A percentile compares a stretch with the other conserved stretches of the same genome.
Evolutionary conservation across 2,329 filamentous ascomycete genomes (phyloP).

Genomic region (Ceratocystis alfenasii): DNA sequence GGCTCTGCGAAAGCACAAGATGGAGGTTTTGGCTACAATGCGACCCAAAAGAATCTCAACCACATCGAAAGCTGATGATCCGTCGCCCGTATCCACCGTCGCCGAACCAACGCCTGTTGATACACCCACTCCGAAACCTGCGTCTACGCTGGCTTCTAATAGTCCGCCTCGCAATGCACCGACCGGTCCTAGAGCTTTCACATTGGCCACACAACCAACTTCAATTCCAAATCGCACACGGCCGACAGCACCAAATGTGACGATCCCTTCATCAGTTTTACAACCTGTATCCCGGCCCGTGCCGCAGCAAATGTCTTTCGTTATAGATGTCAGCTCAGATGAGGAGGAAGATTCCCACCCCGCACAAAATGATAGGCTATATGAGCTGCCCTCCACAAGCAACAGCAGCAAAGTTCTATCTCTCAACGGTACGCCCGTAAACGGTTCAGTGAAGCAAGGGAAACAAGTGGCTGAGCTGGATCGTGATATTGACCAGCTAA

Average conservation of each 20-base stretch:
- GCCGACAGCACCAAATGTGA: background rate
- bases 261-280: background rate
- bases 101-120: background rate
- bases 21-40: constrained; percentile 58
- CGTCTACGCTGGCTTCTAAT: background rate
- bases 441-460: background rate
- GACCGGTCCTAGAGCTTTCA: constrained; percentile 10
- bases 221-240: background rate
- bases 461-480: constrained; percentile 31
- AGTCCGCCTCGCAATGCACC: background rate
- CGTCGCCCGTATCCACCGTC: background rate
- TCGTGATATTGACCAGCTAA: constrained; percentile 49
- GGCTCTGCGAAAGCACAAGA: constrained; percentile 59
- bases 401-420: background rate
- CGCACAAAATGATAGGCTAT: constrained; percentile 13
- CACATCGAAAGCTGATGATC: background rate
- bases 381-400: constrained; percentile 12
- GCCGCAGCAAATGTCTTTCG: constrained; percentile 12
- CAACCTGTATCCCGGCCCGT: constrained; percentile 7
- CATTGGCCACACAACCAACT: background rate
- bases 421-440: background rate
- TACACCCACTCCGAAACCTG: background rate
- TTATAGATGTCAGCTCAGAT: constrained; percentile 20
- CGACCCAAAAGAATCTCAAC: constrained; percentile 31
- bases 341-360: constrained; percentile 20